Base-by-base conservation (phyloP, 352 stramenopile species). In the Globisporangium cylindrosporum region DNA sequence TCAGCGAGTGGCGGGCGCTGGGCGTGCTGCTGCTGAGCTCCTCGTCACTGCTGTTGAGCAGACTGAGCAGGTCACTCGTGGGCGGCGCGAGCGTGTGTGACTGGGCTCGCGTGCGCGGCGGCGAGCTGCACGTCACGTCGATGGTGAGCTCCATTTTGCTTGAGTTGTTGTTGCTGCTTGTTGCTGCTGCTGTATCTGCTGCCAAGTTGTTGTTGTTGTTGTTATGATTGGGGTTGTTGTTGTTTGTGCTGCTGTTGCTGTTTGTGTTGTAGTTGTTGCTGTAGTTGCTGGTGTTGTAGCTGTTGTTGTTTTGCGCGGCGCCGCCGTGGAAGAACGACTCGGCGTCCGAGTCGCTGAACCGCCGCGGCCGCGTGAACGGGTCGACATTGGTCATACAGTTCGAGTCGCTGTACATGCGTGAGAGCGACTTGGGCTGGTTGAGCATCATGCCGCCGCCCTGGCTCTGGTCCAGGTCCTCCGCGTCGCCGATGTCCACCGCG, bases 341-440 rank as follows among this genome's bases (percentile, higher is more conserved):
- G 3, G 82, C 82, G 68, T 95, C 88, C 66, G 86, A 89, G 65
- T 95, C 88, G 49, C 84, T 93, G 75, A 93, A 94, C 59, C 88
- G 79, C 25, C 88, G 86, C 3, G 76, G 79, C n/a, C 88, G 86
- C 27, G 62, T 36, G 62, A 82, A 74, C 15, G 75, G 56, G 46
- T 86, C 79, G 9, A 38, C 61, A 62, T 75, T 75, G 15, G 60
- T 51, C 29, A 81, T 65, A 62, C 80, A 89, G 59, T 78, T 80
- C 24, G 80, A 88, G 70, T 90, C 79, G 59, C 81, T 90, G 73
- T 92, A 89, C 84, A 92, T 91, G 57, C 84, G 74, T 32, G 77
- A 88, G 63, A 91, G 78, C 18, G 82, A 77, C 63, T 75, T 80
- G 32, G 85, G 81, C 68, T 90, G 82, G 46, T 82, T 76, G 9